Base-by-base conservation (phyloP, 345 rosid species). In the Pistacia integerrima region DNA sequence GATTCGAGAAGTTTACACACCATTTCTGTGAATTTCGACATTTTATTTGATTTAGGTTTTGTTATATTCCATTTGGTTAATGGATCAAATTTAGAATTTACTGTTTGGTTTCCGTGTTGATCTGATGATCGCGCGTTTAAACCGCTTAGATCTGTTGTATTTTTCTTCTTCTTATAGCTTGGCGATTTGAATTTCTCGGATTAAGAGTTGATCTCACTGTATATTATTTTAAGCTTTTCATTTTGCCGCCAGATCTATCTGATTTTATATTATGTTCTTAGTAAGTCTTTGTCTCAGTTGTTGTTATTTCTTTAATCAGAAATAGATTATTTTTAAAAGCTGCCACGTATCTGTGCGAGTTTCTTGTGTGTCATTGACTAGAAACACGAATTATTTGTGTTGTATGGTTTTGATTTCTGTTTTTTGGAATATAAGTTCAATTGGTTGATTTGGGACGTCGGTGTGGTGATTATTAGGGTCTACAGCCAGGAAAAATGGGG, bases 401-500 rank as follows among this genome's bases (percentile, higher is more conserved):
- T 3, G 2, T 72, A 35, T 56, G 10, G 30, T 48, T 68, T 14
- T 56, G 51, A 20, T 5, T 54, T 79, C 12, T 5, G 2, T 35
- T 67, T 36, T 44, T 18, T 73, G 11, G 8, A 52, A 30, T 75
- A 28, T 48, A 20, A 62, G 35, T 38, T 54, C 54, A 2, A 33
- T 12, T 57, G 76, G 22, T 76, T 68, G 48, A 22, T 81, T 66
- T 62, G 12, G 54, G 49, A 25, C 38, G 9, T 38, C 13, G 48
- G 10, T 54, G 38, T 64, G 61, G 41, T 64, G 69, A 4, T 76
- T 8, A 63, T n/a, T 48, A 73, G 84, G 84, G 87, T 79, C 80
- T 67, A n/a, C 52, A 72, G 64, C 44, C 36, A 69, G 77, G 63
- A 59, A 83, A 67, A 74, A 90, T 90, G 94, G 94, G 92, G 76